These are phyloP conservation scores for Calonectria montana DNA, from an alignment of 2,329 filamentous ascomycete species.

Conservation along the genomic window DNA sequence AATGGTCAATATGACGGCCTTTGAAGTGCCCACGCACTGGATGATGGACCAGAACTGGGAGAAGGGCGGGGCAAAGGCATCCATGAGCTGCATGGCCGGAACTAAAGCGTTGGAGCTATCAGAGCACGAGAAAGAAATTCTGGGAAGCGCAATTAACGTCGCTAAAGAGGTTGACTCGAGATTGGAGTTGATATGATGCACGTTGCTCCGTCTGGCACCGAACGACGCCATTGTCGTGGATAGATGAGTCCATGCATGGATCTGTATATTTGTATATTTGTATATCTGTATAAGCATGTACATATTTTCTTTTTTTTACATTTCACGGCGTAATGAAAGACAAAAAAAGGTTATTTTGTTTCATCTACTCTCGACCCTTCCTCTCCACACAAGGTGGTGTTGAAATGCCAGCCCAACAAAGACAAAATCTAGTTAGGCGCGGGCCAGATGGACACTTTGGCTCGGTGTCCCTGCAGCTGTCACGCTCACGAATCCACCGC, in stretches of 20 bases:
- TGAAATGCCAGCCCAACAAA: neutral
- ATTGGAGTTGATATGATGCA: neutral
- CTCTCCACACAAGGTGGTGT: too few relatives aligned
- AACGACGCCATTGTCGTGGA: neutral
- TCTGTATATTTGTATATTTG: neutral
- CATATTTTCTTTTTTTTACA: too few relatives aligned
- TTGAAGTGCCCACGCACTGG: conserved; percentile 52
- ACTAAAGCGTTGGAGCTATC: conserved; percentile 18
- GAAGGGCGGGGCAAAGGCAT: conserved; percentile 46
- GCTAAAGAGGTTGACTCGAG: conserved; percentile 6
- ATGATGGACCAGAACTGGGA: conserved; percentile 54
- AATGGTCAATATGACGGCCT: conserved; percentile 43
- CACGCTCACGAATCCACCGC: neutral
- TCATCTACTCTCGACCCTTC: neutral
- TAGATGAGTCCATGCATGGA: neutral
- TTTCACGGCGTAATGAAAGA: neutral
- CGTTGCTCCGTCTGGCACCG: neutral
- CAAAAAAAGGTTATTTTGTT: neutral
- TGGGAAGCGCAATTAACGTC: conserved; percentile 23
- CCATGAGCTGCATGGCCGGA: conserved; percentile 53
- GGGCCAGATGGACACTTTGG: neutral
- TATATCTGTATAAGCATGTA: neutral
- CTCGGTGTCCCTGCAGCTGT: neutral
- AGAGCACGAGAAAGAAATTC: conserved; percentile 1
- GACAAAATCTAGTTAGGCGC: neutral